Conservation (phyloP, 441 rosid species). For the Mallotus japonicus region DNA sequence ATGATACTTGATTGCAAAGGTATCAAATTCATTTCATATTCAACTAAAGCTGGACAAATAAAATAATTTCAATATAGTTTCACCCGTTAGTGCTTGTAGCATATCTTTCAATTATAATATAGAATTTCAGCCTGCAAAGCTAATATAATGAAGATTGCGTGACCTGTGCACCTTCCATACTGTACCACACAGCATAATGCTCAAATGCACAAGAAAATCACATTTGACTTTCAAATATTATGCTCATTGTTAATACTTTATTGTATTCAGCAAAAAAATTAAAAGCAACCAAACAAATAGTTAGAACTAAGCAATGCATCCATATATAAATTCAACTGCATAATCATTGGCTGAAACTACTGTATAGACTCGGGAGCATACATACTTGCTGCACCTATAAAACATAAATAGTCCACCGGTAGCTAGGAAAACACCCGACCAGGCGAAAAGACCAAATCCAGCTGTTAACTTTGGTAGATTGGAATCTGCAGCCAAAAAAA, state of each 20-base stretch:
- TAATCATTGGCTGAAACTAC: neutral
- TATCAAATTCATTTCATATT: neutral
- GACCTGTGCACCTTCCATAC: neutral
- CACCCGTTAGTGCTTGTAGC: neutral
- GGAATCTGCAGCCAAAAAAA: conserved; percentile 53
- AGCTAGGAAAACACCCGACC: conserved; percentile 82
- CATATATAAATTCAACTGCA: conserved; percentile 10
- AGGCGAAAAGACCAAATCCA: conserved; percentile 79
- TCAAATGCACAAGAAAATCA: neutral
- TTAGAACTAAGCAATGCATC: neutral
- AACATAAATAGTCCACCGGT: conserved; percentile 71
- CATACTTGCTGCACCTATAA: conserved; percentile 90
- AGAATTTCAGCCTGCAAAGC: neutral
- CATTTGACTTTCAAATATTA: neutral
- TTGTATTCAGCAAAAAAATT: conserved; percentile 3
- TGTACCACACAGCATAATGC: neutral
- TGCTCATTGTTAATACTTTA: neutral
- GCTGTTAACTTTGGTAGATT: conserved; percentile 71
- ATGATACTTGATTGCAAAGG: neutral
- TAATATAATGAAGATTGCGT: neutral
- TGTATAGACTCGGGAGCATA: neutral
- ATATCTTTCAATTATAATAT: neutral
- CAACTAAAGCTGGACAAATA: neutral
- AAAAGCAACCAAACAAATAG: neutral
- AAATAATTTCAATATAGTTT: neutral